These are phyloP conservation scores for Talaromyces sp. DNA, from an alignment of 2,329 filamentous ascomycete species.

Conservation along the genomic window DNA sequence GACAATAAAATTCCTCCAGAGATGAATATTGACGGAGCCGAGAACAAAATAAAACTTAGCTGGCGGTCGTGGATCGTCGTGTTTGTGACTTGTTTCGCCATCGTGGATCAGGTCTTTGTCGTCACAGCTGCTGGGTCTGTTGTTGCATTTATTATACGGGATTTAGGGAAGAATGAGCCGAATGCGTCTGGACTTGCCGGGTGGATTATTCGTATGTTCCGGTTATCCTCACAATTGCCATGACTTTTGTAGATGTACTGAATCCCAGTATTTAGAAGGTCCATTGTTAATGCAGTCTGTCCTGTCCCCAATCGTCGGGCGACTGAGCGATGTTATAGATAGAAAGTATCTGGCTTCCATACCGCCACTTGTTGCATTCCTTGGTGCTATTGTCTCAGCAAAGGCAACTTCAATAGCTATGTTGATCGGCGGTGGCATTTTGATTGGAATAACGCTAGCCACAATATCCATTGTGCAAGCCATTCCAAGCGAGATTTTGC, in stretches of 20 bases:
- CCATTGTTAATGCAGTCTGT: slow-evolving; percentile 7
- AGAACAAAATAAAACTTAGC: background rate
- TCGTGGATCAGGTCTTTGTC: slow-evolving; percentile 9
- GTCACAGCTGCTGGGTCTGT: slow-evolving; percentile 8
- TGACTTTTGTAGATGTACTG: background rate
- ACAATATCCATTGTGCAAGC: slow-evolving; percentile 9
- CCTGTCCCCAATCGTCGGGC: slow-evolving; percentile 6
- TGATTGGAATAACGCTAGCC: slow-evolving; percentile 3
- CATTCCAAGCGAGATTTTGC: slow-evolving; percentile 8
- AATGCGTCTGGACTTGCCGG: background rate
- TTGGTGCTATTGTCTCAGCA: slow-evolving; percentile 4
- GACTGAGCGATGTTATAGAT: slow-evolving; percentile 7
- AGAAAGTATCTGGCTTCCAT: slow-evolving; percentile 7
- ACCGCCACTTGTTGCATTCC: slow-evolving; percentile 5
- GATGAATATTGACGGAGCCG: background rate
- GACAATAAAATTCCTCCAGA: background rate
- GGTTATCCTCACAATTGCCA: background rate
- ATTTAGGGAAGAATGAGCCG: background rate
- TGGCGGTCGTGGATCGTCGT: slow-evolving; percentile 9
- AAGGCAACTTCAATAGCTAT: slow-evolving; percentile 8
- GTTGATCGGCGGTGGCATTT: slow-evolving; percentile 8
- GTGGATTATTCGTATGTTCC: slow-evolving; percentile 7
- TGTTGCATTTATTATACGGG: slow-evolving; percentile 8
- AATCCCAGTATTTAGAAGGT: background rate
- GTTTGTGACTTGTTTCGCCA: slow-evolving; percentile 5